Conservation (phyloP, 495 filamentous ascomycete genomes). For the Venustampulla echinocandica region DNA sequence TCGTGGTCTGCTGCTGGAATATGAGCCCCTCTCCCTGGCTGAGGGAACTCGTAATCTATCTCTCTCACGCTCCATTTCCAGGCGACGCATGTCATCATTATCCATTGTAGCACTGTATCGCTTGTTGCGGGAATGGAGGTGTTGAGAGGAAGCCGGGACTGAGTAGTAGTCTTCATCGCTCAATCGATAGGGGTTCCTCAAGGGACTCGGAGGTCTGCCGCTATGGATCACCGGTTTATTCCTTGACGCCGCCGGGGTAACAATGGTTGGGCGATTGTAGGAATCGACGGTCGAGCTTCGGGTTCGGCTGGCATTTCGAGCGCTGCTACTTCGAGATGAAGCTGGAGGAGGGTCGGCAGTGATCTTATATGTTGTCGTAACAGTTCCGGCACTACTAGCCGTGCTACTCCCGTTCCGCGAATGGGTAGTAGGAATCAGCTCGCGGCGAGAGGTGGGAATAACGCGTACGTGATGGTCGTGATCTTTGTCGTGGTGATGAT, state of each 20-base stretch:
- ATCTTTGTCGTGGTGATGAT: too few species aligned
- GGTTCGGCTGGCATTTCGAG: conserved; percentile 30
- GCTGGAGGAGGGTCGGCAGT: conserved; percentile 35
- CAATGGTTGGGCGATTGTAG: conserved; percentile 36
- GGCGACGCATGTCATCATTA: conserved; percentile 15
- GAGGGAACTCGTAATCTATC: conserved; percentile 16
- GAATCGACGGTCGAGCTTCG: conserved; percentile 21
- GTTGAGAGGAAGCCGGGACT: conserved; percentile 41
- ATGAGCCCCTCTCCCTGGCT: conserved; percentile 21
- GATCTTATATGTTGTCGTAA: conserved; percentile 40
- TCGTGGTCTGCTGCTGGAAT: conserved; percentile 11
- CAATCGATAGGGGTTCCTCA: conserved; percentile 36
- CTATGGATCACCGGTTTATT: conserved; percentile 26
- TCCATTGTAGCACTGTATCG: conserved; percentile 21
- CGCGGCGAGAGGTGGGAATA: conserved; percentile 16
- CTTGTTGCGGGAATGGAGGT: conserved; percentile 13
- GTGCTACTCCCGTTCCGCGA: conserved; percentile 13
- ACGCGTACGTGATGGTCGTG: conserved; percentile 18
- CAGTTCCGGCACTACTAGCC: conserved; percentile 18
- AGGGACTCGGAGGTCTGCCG: conserved; percentile 34
- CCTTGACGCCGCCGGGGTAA: conserved; percentile 32
- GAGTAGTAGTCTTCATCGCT: conserved; percentile 44
- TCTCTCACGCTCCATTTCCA: conserved; percentile 13
- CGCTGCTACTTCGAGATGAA: conserved; percentile 30
- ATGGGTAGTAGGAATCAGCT: conserved; percentile 10